Conservation (phyloP, 345 rosid genomes). For the Salix purpurea region DNA sequence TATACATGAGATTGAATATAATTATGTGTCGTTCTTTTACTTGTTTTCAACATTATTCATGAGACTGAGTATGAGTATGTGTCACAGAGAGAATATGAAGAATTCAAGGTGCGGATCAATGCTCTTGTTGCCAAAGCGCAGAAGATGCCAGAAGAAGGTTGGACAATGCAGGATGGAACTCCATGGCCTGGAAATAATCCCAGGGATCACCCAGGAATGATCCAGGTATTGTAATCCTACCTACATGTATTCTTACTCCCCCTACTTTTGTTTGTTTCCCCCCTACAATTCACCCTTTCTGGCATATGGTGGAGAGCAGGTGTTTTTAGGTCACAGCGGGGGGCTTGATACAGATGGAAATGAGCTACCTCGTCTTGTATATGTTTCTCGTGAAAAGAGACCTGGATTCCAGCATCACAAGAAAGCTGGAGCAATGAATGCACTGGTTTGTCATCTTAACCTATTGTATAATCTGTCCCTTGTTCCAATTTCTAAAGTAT, state of each 20-base stretch:
- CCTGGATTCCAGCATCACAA: slow-evolving; percentile 99
- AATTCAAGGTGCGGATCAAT: slow-evolving; percentile 97
- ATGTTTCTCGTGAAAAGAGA: slow-evolving; percentile 99
- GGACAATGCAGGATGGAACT: slow-evolving; percentile 99
- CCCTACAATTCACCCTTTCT: slow-evolving; percentile 5
- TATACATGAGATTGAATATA: background rate
- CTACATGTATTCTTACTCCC: background rate
- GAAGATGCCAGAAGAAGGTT: slow-evolving; percentile 99
- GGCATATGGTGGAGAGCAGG: slow-evolving; percentile 37
- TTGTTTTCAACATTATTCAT: background rate
- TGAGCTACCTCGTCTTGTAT: slow-evolving; percentile 96
- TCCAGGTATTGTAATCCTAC: slow-evolving; percentile 49
- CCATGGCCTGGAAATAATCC: slow-evolving; percentile 99
- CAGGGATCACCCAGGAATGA: slow-evolving; percentile 99
- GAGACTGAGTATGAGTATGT: background rate
- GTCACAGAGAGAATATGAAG: slow-evolving; percentile 95
- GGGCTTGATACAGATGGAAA: slow-evolving; percentile 98
- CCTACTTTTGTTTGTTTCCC: background rate
- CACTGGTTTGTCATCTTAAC: slow-evolving; percentile 61
- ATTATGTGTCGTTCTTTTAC: background rate
- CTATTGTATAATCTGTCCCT: background rate
- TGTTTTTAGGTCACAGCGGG: slow-evolving; percentile 96
- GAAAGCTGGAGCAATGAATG: slow-evolving; percentile 99
- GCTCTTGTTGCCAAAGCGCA: slow-evolving; percentile 99
- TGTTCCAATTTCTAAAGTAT: background rate